Base-by-base conservation (phyloP, 1,284 basidiomycete species). In the Spongispora temasekensis region DNA sequence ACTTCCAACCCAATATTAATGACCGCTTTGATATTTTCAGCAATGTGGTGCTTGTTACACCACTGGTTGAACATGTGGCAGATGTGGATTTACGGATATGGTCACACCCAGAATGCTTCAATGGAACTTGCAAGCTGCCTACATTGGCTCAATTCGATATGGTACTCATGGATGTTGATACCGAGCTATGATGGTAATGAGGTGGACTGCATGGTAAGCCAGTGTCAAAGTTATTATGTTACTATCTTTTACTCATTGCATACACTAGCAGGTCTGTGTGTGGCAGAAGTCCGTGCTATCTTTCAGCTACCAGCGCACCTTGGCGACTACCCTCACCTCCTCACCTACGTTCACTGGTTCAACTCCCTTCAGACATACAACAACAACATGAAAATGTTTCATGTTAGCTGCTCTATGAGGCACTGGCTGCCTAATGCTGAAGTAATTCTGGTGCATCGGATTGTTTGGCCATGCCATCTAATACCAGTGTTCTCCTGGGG, bases 271-370 rank as follows among this genome's bases (percentile, higher is more conserved):
- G 40, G 40, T n/a, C 40, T 42, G 19, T 5, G 10, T 2, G 21
- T 61, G 0, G 28, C 62, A 5, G 40, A 66, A 50, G 48, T 66
- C 2, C 8, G 32, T 2, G 55, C 34, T 5, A 37, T 66, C 9
- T 66, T 66, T 31, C 61, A 21, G 17, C 52, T 66, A 0, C 62
- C 65, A 2, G 6, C 30, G 1, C 58, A 66, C n/a, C 58, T 56
- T 17, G 53, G 55, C 2, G 7, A 37, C 9, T 59, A 53, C n/a
- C 51, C 57, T 2, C 31, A 65, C 12, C 65, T 54, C 2, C 32
- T 66, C 0, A 51, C 21, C 1, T 65, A 65, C 12, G 17, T 65
- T 1, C 55, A 66, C 10, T 59, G 56, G 56, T 66, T 66, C 34
- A 52, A 53, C 15, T 53, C 53, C 2, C 34, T 66, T 1, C 19